phyloP scores from a whole-genome alignment of 805 yeast species.

The Monosporozyma aerobia region DNA sequence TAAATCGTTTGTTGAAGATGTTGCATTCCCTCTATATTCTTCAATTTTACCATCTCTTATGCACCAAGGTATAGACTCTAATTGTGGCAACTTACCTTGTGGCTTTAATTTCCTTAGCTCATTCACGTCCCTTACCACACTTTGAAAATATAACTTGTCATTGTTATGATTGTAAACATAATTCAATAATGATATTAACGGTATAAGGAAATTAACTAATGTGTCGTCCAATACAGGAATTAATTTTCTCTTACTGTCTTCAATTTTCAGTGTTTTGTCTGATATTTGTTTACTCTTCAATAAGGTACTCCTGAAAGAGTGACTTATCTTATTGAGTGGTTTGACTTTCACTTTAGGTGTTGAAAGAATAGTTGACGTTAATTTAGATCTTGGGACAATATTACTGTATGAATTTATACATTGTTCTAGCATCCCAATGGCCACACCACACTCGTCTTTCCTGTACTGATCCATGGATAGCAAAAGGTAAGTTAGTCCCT shows the following conservation, averaged over 20 bases:
- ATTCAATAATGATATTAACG: slow-evolving; percentile 18
- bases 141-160: slow-evolving; percentile 22
- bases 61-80: slow-evolving; percentile 17
- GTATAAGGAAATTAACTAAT: slow-evolving; percentile 22
- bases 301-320: slow-evolving; percentile 4
- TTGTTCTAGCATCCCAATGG: slow-evolving; percentile 24
- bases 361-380: slow-evolving; percentile 10
- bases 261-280: background rate
- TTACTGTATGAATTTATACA: slow-evolving; percentile 12
- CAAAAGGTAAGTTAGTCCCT: slow-evolving; percentile 18
- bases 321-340: slow-evolving; percentile 3
- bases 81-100: slow-evolving; percentile 20
- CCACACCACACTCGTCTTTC: slow-evolving; percentile 19
- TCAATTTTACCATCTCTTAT: slow-evolving; percentile 9
- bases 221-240: slow-evolving; percentile 20
- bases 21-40: background rate
- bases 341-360: slow-evolving; percentile 4
- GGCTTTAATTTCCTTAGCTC: slow-evolving; percentile 16
- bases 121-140: slow-evolving; percentile 12
- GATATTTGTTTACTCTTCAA: slow-evolving; percentile 2
- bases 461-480: slow-evolving; percentile 25
- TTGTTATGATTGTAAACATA: slow-evolving; percentile 25
- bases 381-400: slow-evolving; percentile 11
- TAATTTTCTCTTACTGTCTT: slow-evolving; percentile 3
- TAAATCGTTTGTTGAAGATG: background rate